Evolutionary conservation across 495 filamentous ascomycete genomes (phyloP), one percentile per base, ranked within the genome.

Genomic region (Xylaria nigripes): DNA sequence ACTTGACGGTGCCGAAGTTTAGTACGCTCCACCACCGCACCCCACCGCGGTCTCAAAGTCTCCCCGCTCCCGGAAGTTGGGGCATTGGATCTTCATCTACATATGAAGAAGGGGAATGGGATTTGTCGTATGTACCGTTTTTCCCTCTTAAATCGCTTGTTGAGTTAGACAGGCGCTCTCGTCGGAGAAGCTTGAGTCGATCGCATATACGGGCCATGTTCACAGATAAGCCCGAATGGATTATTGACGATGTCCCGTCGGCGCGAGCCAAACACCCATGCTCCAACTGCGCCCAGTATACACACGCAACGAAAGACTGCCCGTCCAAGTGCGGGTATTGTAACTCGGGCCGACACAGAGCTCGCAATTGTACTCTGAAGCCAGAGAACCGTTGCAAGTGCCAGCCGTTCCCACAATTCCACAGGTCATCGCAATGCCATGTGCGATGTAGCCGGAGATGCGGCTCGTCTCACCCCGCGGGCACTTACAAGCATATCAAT

Each of bases 131-230:
- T 10, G 29, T 46, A 6, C 24, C 22, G 18, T 54, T 63, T 10
- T 67, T 64, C 53, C 66, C 65, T n/a, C 56, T 44, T 16, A 60
- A 61, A 41, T 56, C 51, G 0, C 50, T 68, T 15, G 55, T 60
- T 10, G 56, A 68, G 41, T 50, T 73, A 2, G 65, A 70, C 25
- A 59, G 60, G 24, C 45, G 61, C 9, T 66, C 70, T 2, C 62
- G 69, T 9, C 51, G 69, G n/a, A 59, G 70, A 12, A 72, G 70
- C 48, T 43, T 73, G 9, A 73, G 70, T 54, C 68, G 70, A 6
- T 63, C 63, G 0, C 60, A 64, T 22, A 70, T 73, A 27, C 40
- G 61, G 40, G 69, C 61, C 12, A 68, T 70, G 66, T 73, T 73
- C 51, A 54, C 40, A 1, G 40, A 62, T 15, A 57, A 51, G 36